Conservation (phyloP, 257 asterid species). For the Forsythia suspensa region DNA sequence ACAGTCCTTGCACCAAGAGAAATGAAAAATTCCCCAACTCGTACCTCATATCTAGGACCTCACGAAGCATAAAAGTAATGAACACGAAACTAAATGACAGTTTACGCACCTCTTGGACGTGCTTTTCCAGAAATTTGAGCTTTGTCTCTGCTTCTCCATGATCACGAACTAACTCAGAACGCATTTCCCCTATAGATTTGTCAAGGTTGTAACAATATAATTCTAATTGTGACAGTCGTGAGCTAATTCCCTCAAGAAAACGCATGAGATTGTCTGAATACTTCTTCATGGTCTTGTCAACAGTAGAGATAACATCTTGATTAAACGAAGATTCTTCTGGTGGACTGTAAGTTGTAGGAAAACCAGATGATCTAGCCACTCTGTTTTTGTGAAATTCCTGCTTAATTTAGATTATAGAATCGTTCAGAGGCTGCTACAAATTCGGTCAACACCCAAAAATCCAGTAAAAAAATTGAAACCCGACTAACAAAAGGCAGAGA, state of each 20-base stretch:
- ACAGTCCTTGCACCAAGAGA: background rate
- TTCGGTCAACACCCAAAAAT: background rate
- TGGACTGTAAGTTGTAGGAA: slow-evolving; percentile 61
- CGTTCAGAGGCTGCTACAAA: background rate
- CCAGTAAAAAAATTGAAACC: background rate
- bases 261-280: slow-evolving; percentile 86
- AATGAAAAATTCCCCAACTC: background rate
- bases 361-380: slow-evolving; percentile 68
- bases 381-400: slow-evolving; percentile 84
- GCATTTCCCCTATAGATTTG: slow-evolving; percentile 92
- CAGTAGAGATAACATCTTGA: slow-evolving; percentile 63
- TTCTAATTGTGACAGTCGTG: slow-evolving; percentile 90
- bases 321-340: slow-evolving; percentile 77
- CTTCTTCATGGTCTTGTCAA: slow-evolving; percentile 82
- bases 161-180: slow-evolving; percentile 71
- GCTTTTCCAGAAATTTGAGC: slow-evolving; percentile 84
- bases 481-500: background rate
- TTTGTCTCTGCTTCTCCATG: slow-evolving; percentile 72
- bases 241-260: slow-evolving; percentile 93
- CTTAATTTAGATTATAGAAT: slow-evolving; percentile 20
- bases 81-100: background rate
- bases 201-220: slow-evolving; percentile 88
- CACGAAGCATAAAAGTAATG: background rate
- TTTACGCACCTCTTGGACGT: slow-evolving; percentile 74
- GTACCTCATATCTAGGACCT: background rate